Evolutionary conservation across 371 early-diverging fungal species (phyloP), one percentile per base, ranked within the genome.

Genomic region (Circinella minor): DNA sequence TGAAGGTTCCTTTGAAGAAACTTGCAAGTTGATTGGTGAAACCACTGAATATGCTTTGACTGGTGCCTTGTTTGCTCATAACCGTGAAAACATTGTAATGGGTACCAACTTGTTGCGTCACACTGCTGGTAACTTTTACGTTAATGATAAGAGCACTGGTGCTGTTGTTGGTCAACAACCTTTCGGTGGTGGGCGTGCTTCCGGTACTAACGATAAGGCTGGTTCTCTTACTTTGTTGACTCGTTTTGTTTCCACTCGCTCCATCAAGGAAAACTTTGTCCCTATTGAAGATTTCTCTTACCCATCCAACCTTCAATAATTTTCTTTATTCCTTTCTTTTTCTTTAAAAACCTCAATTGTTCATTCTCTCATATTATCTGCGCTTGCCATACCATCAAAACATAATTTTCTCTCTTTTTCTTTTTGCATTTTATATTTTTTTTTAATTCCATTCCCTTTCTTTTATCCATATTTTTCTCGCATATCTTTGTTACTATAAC

Each of bases 141-240:
- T 99, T 78, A 99, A 99, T 79, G 99, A 99, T 86, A 99, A 99
- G 84, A 95, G 91, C 77, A 98, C 99, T 47, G 99, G 99, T 64
- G 98, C 99, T 55, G 96, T 98, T 54, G 98, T 98, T 48, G 98
- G 96, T 67, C 99, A 98, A 81, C 99, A 98, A 85, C 95, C 99
- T 20, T 97, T 99, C 79, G 99, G 99, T 71, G 98, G 99, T 73
- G 92, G 90, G 70, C 90, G 97, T 72, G 93, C 89, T 43, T 96
- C 96, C 11, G 98, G 99, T 68, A 99, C 99, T 37, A 98, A 99
- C 81, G 99, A 99, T 81, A 99, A 99, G 91, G 98, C 98, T 36
- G 99, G 99, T 65, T 88, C 87, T 78, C 86, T 74, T 67, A 78
- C 81, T 59, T 70, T 86, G 61, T 69, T 83, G 62, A 71, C 74